phyloP scores from a whole-genome alignment of 2,329 filamentous ascomycete species.

The Colletotrichum sp. region DNA sequence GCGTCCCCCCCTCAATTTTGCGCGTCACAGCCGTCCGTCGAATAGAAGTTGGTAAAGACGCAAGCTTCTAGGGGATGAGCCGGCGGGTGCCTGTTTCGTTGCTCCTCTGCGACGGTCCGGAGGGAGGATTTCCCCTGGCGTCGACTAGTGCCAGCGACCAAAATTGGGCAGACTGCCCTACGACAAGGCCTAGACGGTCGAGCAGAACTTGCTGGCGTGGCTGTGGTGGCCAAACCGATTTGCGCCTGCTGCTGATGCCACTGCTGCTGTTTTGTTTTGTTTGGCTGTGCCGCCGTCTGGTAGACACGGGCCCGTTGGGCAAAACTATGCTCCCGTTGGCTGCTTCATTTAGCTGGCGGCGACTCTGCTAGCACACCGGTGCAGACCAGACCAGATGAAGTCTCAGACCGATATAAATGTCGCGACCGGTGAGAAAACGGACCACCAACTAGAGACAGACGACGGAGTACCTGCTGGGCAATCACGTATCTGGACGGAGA shows the following conservation, averaged over 20 bases:
- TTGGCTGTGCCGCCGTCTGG: neutral
- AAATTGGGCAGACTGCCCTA: conserved; percentile 5
- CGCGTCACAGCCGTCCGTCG: neutral
- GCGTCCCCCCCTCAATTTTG: neutral
- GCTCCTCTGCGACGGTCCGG: neutral
- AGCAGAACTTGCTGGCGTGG: neutral
- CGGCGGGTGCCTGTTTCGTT: neutral
- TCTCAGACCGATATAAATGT: neutral
- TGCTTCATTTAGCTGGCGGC: neutral
- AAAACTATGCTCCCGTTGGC: neutral
- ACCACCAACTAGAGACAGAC: neutral
- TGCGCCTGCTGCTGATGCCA: neutral
- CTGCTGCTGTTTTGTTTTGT: neutral
- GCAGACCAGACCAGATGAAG: neutral
- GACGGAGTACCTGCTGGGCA: neutral
- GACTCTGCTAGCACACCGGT: neutral
- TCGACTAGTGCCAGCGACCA: neutral
- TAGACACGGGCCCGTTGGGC: neutral
- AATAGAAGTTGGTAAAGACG: neutral
- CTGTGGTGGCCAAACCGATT: neutral
- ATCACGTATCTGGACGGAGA: neutral
- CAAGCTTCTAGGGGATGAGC: neutral
- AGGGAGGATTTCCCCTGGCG: conserved; percentile 5
- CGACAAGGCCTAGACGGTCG: neutral
- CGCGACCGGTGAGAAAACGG: neutral